These are phyloP conservation scores for Aspergillus glaucus DNA, from an alignment of 2,329 filamentous ascomycete species.

Conservation along the genomic window DNA sequence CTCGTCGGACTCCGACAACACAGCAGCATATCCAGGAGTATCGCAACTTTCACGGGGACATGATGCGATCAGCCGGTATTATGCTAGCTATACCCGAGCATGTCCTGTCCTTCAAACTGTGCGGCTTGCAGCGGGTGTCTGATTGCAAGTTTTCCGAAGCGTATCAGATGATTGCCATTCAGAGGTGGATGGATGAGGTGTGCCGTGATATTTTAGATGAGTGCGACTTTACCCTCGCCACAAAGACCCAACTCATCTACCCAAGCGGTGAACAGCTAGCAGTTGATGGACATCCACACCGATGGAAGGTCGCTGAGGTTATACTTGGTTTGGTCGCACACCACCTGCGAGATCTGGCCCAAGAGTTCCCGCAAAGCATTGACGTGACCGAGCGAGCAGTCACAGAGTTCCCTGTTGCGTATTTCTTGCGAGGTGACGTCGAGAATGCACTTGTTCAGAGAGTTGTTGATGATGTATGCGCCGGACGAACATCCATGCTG, in stretches of 20 bases:
- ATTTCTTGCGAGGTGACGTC: constrained; percentile 47
- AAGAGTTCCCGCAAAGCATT: constrained; percentile 41
- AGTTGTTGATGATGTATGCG: constrained; percentile 39
- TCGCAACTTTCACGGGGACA: constrained; percentile 35
- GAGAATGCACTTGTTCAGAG: constrained; percentile 40
- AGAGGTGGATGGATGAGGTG: constrained; percentile 44
- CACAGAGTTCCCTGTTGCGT: constrained; percentile 50
- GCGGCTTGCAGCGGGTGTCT: constrained; percentile 52
- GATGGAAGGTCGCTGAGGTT: constrained; percentile 45
- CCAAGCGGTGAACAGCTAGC: constrained; percentile 45
- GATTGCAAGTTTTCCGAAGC: constrained; percentile 42
- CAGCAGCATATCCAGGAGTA: constrained; percentile 26
- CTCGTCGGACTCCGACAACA: constrained; percentile 39
- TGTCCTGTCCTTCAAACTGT: constrained; percentile 58
- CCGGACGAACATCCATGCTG: constrained; percentile 22
- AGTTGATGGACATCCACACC: constrained; percentile 49
- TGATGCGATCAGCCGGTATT: constrained; percentile 44
- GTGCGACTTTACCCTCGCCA: constrained; percentile 51
- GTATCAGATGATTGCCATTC: constrained; percentile 44
- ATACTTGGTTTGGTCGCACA: constrained; percentile 38
- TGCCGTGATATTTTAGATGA: constrained; percentile 62
- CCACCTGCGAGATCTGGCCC: constrained; percentile 31
- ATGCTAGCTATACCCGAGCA: constrained; percentile 59
- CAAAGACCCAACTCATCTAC: constrained; percentile 54
- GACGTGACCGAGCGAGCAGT: constrained; percentile 40